phyloP scores from a whole-genome alignment of 345 rosid genomes.

The Eucalyptus virginea region DNA sequence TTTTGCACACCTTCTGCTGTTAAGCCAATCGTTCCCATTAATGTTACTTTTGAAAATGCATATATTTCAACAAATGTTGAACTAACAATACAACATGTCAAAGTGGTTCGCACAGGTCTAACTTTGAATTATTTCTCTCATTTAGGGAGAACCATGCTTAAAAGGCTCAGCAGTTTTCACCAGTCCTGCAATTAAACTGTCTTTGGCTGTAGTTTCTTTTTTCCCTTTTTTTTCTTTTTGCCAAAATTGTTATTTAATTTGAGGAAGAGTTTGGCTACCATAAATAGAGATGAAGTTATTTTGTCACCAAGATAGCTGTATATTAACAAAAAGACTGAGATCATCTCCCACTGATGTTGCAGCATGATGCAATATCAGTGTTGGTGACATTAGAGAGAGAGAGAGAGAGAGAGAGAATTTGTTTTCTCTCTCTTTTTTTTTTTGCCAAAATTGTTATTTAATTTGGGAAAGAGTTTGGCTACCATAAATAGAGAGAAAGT shows the following conservation, averaged over 20 bases:
- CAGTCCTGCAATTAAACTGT: neutral
- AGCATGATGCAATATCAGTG: neutral
- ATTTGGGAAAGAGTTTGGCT: neutral
- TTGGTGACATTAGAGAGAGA: neutral
- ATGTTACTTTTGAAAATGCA: neutral
- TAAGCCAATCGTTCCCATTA: neutral
- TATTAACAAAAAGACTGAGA: neutral
- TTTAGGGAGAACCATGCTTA: neutral
- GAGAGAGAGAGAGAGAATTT: too few species aligned
- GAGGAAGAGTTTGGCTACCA: neutral
- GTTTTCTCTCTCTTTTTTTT: neutral
- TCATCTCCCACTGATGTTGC: neutral
- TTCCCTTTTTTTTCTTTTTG: neutral
- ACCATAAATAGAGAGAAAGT: neutral
- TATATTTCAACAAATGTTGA: neutral
- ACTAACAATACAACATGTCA: neutral
- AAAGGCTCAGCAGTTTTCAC: neutral
- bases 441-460: neutral
- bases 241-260: neutral
- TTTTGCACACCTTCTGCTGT: neutral
- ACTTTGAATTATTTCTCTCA: neutral
- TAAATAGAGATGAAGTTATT: neutral
- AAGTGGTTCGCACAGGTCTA: neutral
- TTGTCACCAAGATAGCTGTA: neutral
- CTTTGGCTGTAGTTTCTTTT: neutral